Evolutionary conservation across 805 yeast species (phyloP).

Genomic region (Ogataea haglerorum): DNA sequence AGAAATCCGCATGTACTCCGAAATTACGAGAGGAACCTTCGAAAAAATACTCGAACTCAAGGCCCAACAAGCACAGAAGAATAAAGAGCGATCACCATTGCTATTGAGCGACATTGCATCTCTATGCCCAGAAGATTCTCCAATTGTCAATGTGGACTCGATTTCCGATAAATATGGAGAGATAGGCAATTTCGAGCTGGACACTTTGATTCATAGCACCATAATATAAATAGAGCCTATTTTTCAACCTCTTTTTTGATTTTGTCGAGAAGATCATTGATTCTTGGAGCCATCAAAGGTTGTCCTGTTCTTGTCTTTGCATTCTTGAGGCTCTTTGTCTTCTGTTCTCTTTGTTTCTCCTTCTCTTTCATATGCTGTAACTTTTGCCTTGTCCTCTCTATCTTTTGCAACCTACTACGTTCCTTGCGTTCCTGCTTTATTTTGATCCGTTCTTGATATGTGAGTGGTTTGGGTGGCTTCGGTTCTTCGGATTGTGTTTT

Average conservation of each 20-base stretch:
- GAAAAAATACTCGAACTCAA: conserved; percentile 3
- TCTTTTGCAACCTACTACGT: conserved; percentile 38
- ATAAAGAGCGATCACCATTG: conserved; percentile 3
- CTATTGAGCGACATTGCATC: conserved; percentile 3
- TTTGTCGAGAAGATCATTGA: conserved; percentile 71
- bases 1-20: conserved; percentile 29
- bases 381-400: conserved; percentile 36
- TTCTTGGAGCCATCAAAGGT: conserved; percentile 88
- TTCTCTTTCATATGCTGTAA: conserved; percentile 33
- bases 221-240: conserved; percentile 6
- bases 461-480: conserved; percentile 31
- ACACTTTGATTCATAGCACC: conserved; percentile 11
- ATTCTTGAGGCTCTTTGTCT: conserved; percentile 40
- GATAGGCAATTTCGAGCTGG: conserved; percentile 13
- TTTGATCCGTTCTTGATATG: conserved; percentile 44
- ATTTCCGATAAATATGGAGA: conserved; percentile 13
- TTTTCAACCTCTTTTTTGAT: conserved; percentile 47
- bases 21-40: conserved; percentile 7
- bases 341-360: conserved; percentile 43
- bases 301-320: conserved; percentile 72
- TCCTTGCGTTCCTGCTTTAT: conserved; percentile 45
- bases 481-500: conserved; percentile 25
- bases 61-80: conserved; percentile 1
- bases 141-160: conserved; percentile 17
- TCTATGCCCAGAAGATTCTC: neutral